Evolutionary conservation across 148 eudicot genomes (phyloP), one percentile per base, ranked within the genome.

Genomic region (Vaccinium myrtillus): DNA sequence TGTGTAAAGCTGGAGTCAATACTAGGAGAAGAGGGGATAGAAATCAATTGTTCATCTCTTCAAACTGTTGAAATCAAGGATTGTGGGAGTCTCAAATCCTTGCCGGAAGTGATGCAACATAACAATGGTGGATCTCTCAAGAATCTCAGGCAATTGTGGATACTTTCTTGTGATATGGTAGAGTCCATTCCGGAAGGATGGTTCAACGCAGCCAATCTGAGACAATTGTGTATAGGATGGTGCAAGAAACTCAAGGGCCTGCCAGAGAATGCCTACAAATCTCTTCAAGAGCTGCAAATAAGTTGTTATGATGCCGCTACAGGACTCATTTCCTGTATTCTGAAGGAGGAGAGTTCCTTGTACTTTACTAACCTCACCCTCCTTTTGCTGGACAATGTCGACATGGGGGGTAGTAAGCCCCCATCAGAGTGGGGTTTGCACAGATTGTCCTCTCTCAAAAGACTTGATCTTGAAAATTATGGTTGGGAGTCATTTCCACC

Each of bases 361-460:
- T 30, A 15, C 67, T 36, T 55, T 14, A 30, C 67, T 25, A 79
- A 21, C 67, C 67, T 61, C 12, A 61, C 67, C 7, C 0, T 0
- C 25, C 67, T 61, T 61, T 0, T 0, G 0, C 21, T 59, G 67
- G 5, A 19, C 2, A 21, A 59, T 59, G 21, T 59, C 23, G 25
- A 59, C 25, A 32, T 32, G 36, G 36, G 36, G 36, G 36, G 36
- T 1, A 32, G 2, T 32, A 59, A 21, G 67, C 67, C 67, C 67
- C 67, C 67, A 59, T 59, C 67, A 61, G 10, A 61, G 67, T 61
- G 67, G 67, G 67, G 67, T 61, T 61, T 61, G 67, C 67, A 61
- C 67, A 6, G 25, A 19, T 59, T 59, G 67, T 59, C 23, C 25
- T 59, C 67, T 21, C 67, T 59, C 25, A 59, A 8, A 59, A 0